A percentile compares a stretch with the other conserved stretches of the same genome.
phyloP scores from a whole-genome alignment of 192 early-diverging fungal species.

The Obelidium mucronatum region DNA sequence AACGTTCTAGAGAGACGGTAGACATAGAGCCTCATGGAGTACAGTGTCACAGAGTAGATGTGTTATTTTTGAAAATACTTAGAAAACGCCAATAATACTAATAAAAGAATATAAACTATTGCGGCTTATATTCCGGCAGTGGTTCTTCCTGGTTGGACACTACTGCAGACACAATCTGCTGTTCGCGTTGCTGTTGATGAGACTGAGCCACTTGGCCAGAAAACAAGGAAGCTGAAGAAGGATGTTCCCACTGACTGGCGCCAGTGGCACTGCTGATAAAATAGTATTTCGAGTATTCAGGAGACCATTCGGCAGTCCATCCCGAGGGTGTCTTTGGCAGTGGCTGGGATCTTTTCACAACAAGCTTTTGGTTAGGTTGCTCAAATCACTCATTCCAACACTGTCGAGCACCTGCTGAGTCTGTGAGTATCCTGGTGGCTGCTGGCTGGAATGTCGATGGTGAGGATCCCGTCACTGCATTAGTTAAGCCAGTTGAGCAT shows the following conservation, averaged over 20 bases:
- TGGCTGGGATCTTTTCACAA: constrained; percentile 3
- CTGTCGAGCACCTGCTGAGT: not conserved
- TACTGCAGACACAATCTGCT: not conserved
- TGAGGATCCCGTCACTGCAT: too few species aligned
- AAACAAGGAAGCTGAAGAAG: not conserved
- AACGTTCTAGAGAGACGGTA: too few species aligned
- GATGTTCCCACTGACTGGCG: constrained; percentile 13
- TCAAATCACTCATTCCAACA: not conserved
- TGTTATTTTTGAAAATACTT: too few species aligned
- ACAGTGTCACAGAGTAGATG: too few species aligned
- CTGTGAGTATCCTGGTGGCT: not conserved
- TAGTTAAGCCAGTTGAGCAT: too few species aligned
- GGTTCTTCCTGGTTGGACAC: not conserved
- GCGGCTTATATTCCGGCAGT: not conserved
- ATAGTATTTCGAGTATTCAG: constrained; percentile 18
- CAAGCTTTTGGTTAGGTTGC: too few species aligned
- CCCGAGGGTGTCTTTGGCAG: constrained; percentile 6
- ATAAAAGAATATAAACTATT: too few species aligned
- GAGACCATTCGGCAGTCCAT: constrained; percentile 28
- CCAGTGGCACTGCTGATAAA: constrained; percentile 5
- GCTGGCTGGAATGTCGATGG: too few species aligned
- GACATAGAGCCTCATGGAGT: too few species aligned
- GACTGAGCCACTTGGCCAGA: constrained; percentile 7
- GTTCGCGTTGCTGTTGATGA: not conserved
- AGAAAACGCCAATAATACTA: too few species aligned